Conservation (phyloP, 768 basidiomycete species). For the Tremella yokohamensis region DNA sequence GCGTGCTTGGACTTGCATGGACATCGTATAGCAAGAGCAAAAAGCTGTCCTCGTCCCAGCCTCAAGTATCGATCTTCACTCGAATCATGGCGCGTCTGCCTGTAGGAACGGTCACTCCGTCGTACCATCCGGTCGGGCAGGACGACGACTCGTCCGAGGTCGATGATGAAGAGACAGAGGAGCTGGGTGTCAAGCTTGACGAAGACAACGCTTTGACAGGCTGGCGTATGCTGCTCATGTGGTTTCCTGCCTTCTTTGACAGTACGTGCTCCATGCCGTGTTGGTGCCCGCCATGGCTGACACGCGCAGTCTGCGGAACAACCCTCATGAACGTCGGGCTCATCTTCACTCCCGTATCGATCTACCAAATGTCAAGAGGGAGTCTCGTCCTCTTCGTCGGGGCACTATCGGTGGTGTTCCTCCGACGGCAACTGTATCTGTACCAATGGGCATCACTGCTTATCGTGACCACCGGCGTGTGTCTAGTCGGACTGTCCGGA, state of each 20-base stretch:
- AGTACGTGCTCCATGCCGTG: constrained; percentile 27
- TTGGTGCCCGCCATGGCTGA: not conserved
- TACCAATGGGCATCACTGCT: constrained; percentile 93
- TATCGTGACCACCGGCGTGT: constrained; percentile 62
- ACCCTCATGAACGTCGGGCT: constrained; percentile 90
- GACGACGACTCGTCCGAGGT: constrained; percentile 7
- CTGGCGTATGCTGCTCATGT: constrained; percentile 40
- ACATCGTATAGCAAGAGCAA: constrained; percentile 50
- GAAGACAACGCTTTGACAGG: constrained; percentile 24
- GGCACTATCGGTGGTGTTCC: constrained; percentile 82
- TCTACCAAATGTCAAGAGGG: constrained; percentile 85
- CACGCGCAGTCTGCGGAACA: constrained; percentile 60
- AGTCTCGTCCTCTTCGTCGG: constrained; percentile 93
- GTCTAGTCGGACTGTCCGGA: constrained; percentile 67
- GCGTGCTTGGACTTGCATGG: constrained; percentile 40
- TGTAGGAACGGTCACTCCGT: constrained; percentile 11
- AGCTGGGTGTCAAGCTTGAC: constrained; percentile 6
- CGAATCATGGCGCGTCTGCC: constrained; percentile 20
- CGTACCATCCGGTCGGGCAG: constrained; percentile 13
- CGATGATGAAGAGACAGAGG: constrained; percentile 12
- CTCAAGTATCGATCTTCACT: constrained; percentile 27
- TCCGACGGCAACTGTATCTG: constrained; percentile 74
- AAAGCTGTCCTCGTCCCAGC: not conserved
- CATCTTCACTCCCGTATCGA: constrained; percentile 91
- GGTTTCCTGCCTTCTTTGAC: constrained; percentile 49